Evolutionary conservation across 345 rosid species (phyloP).

Genomic region (Camelina neglecta): DNA sequence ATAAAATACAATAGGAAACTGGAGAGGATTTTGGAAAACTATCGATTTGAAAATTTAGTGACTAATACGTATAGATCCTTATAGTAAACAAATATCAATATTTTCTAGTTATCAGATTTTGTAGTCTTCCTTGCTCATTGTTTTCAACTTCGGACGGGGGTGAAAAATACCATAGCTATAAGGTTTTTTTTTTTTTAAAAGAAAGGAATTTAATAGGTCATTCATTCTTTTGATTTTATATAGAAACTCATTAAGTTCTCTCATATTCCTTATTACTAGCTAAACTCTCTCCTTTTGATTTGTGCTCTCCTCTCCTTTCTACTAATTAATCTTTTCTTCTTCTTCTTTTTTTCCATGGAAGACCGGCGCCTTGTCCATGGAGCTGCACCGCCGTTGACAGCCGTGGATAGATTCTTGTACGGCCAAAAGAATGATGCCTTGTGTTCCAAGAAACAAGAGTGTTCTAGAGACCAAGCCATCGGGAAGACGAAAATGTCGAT

Average conservation of each 20-base stretch:
- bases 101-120: conserved; percentile 26
- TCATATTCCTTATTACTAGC: conserved; percentile 32
- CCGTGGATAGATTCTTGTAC: conserved; percentile 77
- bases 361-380: conserved; percentile 41
- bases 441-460: conserved; percentile 38
- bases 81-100: conserved; percentile 19
- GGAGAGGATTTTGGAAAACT: conserved; percentile 6
- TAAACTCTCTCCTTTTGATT: conserved; percentile 36
- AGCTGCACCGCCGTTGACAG: conserved; percentile 69
- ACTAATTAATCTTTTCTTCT: conserved; percentile 2
- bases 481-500: conserved; percentile 22
- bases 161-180: background rate
- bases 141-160: conserved; percentile 7
- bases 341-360: conserved; percentile 33
- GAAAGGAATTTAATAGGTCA: conserved; percentile 35
- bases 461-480: conserved; percentile 30
- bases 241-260: conserved; percentile 37
- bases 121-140: conserved; percentile 11
- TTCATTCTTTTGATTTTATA: conserved; percentile 35
- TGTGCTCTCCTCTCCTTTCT: conserved; percentile 34
- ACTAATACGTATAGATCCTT: conserved; percentile 23
- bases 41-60: conserved; percentile 28
- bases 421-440: conserved; percentile 49
- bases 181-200: conserved; percentile 5
- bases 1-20: conserved; percentile 14